Percentiles rank a stretch among this genome's conserved stretches.
Evolutionary conservation across 306 rosid species (phyloP).

Genomic region (Luffa aegyptiaca): DNA sequence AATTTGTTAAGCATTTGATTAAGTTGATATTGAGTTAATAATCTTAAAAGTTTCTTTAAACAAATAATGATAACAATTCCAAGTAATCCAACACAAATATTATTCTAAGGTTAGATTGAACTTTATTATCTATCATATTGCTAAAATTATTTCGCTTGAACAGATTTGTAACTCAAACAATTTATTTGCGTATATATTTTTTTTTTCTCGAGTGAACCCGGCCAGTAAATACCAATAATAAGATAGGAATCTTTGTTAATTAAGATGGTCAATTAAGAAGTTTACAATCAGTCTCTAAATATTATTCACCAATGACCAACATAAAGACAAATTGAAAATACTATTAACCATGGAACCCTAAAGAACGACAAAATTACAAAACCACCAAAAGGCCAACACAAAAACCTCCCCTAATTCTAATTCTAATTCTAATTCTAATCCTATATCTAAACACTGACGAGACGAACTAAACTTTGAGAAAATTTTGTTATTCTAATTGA

Average conservation of each 20-base stretch:
- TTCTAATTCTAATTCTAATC: background rate
- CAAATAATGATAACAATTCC: too few species aligned
- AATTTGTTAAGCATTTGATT: too few species aligned
- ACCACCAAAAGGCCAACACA: background rate
- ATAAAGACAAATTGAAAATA: background rate
- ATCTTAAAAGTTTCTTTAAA: too few species aligned
- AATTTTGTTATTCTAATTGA: background rate
- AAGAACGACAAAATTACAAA: background rate
- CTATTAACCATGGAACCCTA: background rate
- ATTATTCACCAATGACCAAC: background rate
- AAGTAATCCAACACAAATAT: too few species aligned
- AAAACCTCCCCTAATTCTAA: background rate
- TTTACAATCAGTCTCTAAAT: background rate
- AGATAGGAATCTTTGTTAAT: background rate
- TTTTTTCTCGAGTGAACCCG: too few species aligned
- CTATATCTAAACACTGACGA: background rate
- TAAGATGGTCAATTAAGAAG: background rate
- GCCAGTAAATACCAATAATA: background rate
- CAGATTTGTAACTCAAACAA: too few species aligned
- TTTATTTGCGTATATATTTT: too few species aligned
- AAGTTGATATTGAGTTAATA: too few species aligned
- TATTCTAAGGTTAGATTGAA: too few species aligned
- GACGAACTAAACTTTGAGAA: background rate
- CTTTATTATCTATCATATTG: too few species aligned
- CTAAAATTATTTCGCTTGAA: too few species aligned